Evolutionary conservation across 2,329 filamentous ascomycete genomes (phyloP).

Genomic region (Xylaria sp.): DNA sequence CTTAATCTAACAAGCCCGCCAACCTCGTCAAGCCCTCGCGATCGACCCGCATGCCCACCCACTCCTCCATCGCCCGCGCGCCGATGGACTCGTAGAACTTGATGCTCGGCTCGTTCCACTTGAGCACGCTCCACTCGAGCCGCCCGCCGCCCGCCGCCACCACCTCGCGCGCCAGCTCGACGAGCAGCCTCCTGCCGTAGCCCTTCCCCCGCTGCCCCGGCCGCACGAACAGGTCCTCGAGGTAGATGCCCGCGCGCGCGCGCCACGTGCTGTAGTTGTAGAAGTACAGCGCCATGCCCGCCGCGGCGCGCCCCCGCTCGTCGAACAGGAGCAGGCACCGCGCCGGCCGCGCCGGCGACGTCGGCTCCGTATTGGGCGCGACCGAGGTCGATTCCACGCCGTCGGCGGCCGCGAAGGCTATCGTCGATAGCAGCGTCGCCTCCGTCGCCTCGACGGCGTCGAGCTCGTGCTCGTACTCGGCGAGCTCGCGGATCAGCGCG

Average conservation of each 20-base stretch:
- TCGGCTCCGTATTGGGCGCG: conserved; percentile 53
- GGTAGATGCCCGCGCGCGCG: conserved; percentile 82
- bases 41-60: conserved; percentile 77
- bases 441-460: conserved; percentile 78
- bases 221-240: conserved; percentile 90
- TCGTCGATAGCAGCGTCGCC: conserved; percentile 69
- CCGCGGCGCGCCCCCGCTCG: conserved; percentile 50
- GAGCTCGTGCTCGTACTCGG: conserved; percentile 81
- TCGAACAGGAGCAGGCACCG: conserved; percentile 72
- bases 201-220: conserved; percentile 71
- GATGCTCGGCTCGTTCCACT: conserved; percentile 91
- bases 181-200: conserved; percentile 77
- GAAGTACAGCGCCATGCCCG: conserved; percentile 88
- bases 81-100: conserved; percentile 79
- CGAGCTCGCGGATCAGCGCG: conserved; percentile 79
- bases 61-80: conserved; percentile 68
- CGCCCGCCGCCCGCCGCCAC: conserved; percentile 71
- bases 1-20: conserved; percentile 48
- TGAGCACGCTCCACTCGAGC: conserved; percentile 88
- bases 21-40: conserved; percentile 65
- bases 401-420: conserved; percentile 74
- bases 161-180: conserved; percentile 78
- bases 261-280: conserved; percentile 97
- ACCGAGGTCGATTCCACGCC: conserved; percentile 45
- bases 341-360: conserved; percentile 63